Base-by-base conservation (phyloP, 768 basidiomycete genomes). In the Agaricus bisporus region DNA sequence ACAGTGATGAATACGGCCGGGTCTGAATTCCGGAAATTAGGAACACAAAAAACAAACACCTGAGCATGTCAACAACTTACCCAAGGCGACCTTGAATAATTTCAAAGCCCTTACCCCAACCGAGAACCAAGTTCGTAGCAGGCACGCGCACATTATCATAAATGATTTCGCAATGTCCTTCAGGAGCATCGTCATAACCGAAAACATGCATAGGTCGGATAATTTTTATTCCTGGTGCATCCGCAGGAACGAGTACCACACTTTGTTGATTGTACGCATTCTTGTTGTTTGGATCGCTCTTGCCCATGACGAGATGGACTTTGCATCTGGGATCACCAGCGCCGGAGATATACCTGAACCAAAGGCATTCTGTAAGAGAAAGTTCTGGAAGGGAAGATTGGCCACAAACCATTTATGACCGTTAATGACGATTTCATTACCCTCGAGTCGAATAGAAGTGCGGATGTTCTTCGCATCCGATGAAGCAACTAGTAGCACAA, bases 21-120 rank as follows among this genome's bases (percentile, higher is more conserved):
- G 94, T 39, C 91, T 92, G 57, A 18, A 10, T 15, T n/a, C 36
- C 44, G 41, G 15, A n/a, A 32, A 32, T 4, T 32, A 5, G 10
- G 29, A 29, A 29, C 5, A 29, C 7, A 32, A 32, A 32, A 11
- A 32, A 32, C n/a, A n/a, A n/a, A n/a, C n/a, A n/a, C n/a, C n/a
- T n/a, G n/a, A n/a, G n/a, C n/a, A n/a, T n/a, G n/a, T n/a, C n/a
- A n/a, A n/a, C n/a, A n/a, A 57, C 78, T 44, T 65, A 88, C 89
- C 94, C 95, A 49, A 98, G 84, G 58, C 95, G 90, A 41, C 94
- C 94, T 81, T 98, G 95, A 57, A 98, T 90, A 58, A 95, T 93
- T 81, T 98, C 97, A 60, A 99, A 99, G 5, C 97, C 97, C 58
- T 80, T 79, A 12, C 97, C 95, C 89, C 95, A 95, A 4, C 95